These are phyloP conservation scores for Phytophthora sojae DNA, from an alignment of 352 stramenopile genomes.

Conservation along the genomic window DNA sequence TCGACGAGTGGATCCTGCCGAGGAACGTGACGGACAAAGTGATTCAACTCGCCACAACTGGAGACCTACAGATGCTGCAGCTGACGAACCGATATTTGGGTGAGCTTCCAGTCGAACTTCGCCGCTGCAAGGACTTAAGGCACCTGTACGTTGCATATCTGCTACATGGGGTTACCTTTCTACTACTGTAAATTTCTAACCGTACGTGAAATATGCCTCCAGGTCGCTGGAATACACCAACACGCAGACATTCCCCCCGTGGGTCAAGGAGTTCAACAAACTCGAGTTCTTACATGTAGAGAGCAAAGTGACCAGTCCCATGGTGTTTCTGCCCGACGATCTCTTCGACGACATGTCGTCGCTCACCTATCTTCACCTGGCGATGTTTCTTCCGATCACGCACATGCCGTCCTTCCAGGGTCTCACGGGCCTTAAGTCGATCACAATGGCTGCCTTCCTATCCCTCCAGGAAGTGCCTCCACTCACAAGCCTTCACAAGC, in stretches of 20 bases:
- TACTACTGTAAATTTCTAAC: too few species aligned
- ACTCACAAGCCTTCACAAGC: slow-evolving; percentile 16
- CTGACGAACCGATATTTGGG: slow-evolving; percentile 36
- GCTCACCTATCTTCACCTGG: slow-evolving; percentile 40
- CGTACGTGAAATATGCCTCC: background rate
- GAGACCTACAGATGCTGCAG: slow-evolving; percentile 33
- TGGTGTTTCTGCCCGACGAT: slow-evolving; percentile 20
- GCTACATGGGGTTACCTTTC: too few species aligned
- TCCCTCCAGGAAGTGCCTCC: slow-evolving; percentile 17
- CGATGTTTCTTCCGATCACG: slow-evolving; percentile 1
- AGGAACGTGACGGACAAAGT: slow-evolving; percentile 37
- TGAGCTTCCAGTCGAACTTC: slow-evolving; percentile 30
- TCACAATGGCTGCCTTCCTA: slow-evolving; percentile 26
- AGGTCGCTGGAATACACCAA: slow-evolving; percentile 48
- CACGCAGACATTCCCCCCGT: slow-evolving; percentile 33
- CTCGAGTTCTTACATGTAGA: slow-evolving; percentile 40
- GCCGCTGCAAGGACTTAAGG: slow-evolving; percentile 2
- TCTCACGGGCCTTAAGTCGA: slow-evolving; percentile 30
- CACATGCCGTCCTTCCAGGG: slow-evolving; percentile 27
- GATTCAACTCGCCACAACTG: slow-evolving; percentile 18
- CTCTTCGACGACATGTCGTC: slow-evolving; percentile 39
- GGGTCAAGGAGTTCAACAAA: slow-evolving; percentile 37
- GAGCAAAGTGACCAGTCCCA: slow-evolving; percentile 2
- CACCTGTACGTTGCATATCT: slow-evolving; percentile 19
- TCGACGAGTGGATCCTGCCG: slow-evolving; percentile 34